A percentile compares a stretch with the other conserved stretches of the same genome.
Conservation (phyloP, 2,329 filamentous ascomycete species). For the Blastomyces gilchristii region DNA sequence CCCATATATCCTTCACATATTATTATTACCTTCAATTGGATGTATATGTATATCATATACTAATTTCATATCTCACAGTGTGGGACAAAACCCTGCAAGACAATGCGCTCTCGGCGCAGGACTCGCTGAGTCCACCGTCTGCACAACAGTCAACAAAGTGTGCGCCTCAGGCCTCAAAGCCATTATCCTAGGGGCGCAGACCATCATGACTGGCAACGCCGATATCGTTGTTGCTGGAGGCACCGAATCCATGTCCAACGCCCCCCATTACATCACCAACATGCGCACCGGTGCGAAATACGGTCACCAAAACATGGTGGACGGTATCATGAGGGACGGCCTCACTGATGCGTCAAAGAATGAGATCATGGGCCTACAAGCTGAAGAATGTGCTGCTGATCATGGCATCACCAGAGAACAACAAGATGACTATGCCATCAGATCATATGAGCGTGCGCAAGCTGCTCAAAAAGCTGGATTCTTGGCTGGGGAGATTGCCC, state of each 20-base stretch:
- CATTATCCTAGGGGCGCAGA: constrained; percentile 87
- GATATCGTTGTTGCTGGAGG: constrained; percentile 88
- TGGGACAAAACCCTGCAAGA: constrained; percentile 91
- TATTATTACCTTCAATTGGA: background rate
- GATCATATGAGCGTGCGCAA: constrained; percentile 87
- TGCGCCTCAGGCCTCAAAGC: constrained; percentile 94
- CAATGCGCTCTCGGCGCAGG: constrained; percentile 88
- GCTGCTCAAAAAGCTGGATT: constrained; percentile 68
- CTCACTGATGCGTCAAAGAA: constrained; percentile 89
- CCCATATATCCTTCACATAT: constrained; percentile 3
- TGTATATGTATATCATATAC: background rate
- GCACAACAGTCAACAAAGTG: constrained; percentile 97
- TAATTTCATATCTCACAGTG: constrained; percentile 42
- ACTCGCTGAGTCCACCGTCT: constrained; percentile 65
- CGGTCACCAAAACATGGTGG: constrained; percentile 77
- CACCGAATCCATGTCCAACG: constrained; percentile 97
- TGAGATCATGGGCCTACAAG: constrained; percentile 92
- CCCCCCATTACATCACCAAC: constrained; percentile 86
- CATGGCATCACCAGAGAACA: constrained; percentile 70
- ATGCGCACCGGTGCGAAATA: constrained; percentile 86
- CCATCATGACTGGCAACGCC: constrained; percentile 93
- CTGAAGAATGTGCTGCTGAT: constrained; percentile 81
- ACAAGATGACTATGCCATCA: constrained; percentile 94
- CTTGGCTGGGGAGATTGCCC: constrained; percentile 79
- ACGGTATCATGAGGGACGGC: constrained; percentile 89